Conservation (phyloP, 1,284 basidiomycete species). For the Inonotus hispidus region DNA sequence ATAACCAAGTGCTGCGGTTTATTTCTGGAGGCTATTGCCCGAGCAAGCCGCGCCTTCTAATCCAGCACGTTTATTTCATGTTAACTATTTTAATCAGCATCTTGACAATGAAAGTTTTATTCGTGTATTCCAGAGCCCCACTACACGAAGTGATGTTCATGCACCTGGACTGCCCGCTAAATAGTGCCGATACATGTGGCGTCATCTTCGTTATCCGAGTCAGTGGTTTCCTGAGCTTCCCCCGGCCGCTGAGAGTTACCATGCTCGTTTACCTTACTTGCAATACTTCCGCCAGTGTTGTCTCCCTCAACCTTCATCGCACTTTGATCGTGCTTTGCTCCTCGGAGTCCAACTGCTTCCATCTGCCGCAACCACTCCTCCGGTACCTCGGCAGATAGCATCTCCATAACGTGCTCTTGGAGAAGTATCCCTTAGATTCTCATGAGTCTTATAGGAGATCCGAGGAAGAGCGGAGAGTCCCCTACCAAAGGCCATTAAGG, state of each 20-base stretch:
- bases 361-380: constrained; percentile 38
- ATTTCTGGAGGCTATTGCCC: background rate
- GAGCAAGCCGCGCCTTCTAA: background rate
- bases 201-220: constrained; percentile 18
- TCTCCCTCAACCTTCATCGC: background rate
- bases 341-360: constrained; percentile 5
- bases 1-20: background rate
- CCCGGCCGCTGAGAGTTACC: background rate
- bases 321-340: background rate
- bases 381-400: constrained; percentile 37
- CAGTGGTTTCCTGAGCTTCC: constrained; percentile 1
- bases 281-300: background rate
- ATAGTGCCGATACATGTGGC: background rate
- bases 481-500: constrained; percentile 63
- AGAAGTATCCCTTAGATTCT: constrained; percentile 53
- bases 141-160: background rate
- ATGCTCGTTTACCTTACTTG: background rate
- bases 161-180: background rate
- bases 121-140: background rate
- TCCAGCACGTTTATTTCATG: background rate
- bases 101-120: background rate
- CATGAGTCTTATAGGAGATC: constrained; percentile 10
- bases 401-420: constrained; percentile 52
- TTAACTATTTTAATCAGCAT: background rate
- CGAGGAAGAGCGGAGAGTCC: constrained; percentile 8